These are phyloP conservation scores for Ustilago vetiveriae DNA, from an alignment of 1,284 basidiomycete genomes.

Conservation along the genomic window DNA sequence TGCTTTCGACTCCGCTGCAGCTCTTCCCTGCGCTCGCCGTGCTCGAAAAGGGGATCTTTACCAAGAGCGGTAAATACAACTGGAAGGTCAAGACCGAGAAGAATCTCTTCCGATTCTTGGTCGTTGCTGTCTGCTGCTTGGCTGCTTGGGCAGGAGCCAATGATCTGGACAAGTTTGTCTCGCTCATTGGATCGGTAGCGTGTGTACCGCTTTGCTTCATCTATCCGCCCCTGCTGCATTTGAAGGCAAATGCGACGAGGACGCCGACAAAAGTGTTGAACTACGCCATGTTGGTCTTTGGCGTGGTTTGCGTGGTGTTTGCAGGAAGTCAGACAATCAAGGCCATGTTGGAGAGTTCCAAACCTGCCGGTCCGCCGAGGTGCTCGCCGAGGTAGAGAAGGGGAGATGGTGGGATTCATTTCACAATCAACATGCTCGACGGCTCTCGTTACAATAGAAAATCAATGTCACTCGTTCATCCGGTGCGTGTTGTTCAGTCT, in stretches of 20 bases:
- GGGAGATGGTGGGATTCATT: not conserved
- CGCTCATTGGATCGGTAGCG: constrained; percentile 90
- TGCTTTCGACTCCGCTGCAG: constrained; percentile 86
- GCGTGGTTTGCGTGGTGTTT: constrained; percentile 81
- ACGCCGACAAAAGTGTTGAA: constrained; percentile 78
- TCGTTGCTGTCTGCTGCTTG: constrained; percentile 79
- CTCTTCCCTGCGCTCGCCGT: constrained; percentile 97
- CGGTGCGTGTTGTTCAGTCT: too few species aligned
- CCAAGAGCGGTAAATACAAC: constrained; percentile 81
- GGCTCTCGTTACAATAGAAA: not conserved
- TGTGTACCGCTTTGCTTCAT: constrained; percentile 92
- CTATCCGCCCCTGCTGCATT: constrained; percentile 92
- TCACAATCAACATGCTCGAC: not conserved
- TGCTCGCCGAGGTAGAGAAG: constrained; percentile 25
- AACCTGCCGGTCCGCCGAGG: constrained; percentile 16
- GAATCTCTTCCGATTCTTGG: constrained; percentile 84
- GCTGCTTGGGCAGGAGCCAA: constrained; percentile 85
- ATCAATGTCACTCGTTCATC: too few species aligned
- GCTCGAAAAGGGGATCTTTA: constrained; percentile 94
- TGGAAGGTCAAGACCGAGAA: constrained; percentile 79
- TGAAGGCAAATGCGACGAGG: constrained; percentile 80
- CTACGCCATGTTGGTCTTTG: constrained; percentile 82
- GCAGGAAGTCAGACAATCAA: constrained; percentile 79
- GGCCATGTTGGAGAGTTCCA: constrained; percentile 39
- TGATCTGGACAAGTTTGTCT: constrained; percentile 96